These are phyloP conservation scores for Leucocoprinus sp. DNA, from an alignment of 768 basidiomycete species.

Conservation along the genomic window DNA sequence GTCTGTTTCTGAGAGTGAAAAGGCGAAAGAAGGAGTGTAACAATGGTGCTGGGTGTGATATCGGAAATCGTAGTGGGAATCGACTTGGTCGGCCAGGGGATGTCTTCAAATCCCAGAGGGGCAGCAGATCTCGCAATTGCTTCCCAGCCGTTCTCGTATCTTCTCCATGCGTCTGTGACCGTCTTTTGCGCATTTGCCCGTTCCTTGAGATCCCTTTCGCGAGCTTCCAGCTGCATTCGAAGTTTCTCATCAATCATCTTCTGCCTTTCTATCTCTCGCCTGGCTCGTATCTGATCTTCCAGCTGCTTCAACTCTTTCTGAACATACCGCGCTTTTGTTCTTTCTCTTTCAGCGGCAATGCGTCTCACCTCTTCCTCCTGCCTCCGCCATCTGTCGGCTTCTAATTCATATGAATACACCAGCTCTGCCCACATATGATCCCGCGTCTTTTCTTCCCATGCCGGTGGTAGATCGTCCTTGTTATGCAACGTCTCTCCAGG, in stretches of 20 bases:
- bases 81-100: constrained; percentile 63
- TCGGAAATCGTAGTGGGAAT: constrained; percentile 37
- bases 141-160: constrained; percentile 63
- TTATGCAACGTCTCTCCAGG: constrained; percentile 14
- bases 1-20: constrained; percentile 50
- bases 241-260: constrained; percentile 40
- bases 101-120: constrained; percentile 45
- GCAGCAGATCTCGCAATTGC: constrained; percentile 37
- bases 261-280: constrained; percentile 41
- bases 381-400: constrained; percentile 46
- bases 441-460: constrained; percentile 15
- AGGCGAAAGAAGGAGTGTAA: constrained; percentile 56
- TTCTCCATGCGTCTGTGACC: constrained; percentile 47
- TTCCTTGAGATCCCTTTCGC: constrained; percentile 38
- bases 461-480: constrained; percentile 9
- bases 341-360: constrained; percentile 36
- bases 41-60: constrained; percentile 46
- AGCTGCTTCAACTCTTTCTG: constrained; percentile 50
- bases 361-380: constrained; percentile 39
- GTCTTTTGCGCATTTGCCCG: constrained; percentile 34
- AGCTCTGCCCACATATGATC: constrained; percentile 45
- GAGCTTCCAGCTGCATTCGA: constrained; percentile 26
- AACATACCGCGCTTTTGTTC: constrained; percentile 32
- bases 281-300: constrained; percentile 42
- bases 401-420: constrained; percentile 41